Evolutionary conservation across 805 yeast genomes (phyloP), one percentile per base, ranked within the genome.

Genomic region (Kluyveromyces lactis): DNA sequence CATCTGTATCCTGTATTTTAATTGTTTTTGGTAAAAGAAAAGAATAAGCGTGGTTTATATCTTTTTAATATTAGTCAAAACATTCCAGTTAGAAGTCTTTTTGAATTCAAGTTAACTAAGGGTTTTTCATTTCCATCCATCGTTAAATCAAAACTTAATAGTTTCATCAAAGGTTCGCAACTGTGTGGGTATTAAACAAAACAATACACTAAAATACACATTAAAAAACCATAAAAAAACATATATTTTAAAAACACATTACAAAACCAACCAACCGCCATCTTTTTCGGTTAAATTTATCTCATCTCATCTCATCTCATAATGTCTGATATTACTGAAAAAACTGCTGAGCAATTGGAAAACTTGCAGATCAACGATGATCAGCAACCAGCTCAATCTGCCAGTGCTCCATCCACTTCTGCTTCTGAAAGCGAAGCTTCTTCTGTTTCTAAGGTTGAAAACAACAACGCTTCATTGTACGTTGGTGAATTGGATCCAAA

Each of bases 401-500:
- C 7, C 16, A 12, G 16, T 7, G 50, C 63, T 33, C 48, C 61
- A 8, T 29, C 43, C 47, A 29, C 42, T 51, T 26, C 43, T 48
- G 49, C 60, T 26, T 50, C 56, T 39, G 49, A 60, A 43, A 24
- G 15, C 18, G 64, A 55, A 31, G 55, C 52, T 36, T 48, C 57
- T n/a, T 49, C 64, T 36, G 51, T 64, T 36, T 32, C 35, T 26
- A 48, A 67, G 39, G 71, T 72, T 48, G 69, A 77, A 40, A 81
- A 75, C 57, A 66, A 75, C 45, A 71, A 82, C 45, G 92, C 92
- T 49, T 86, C 97, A 35, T 79, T 92, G 56, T 92, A 92, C 69
- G 97, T 92, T 61, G 97, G 98, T 61, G 98, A 92, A 71, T 79
- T 92, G 57, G 94, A 86, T 66, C 85, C 89, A 49, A 65, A 83